Percentiles rank a stretch among this genome's conserved stretches.
Evolutionary conservation across 768 basidiomycete genomes (phyloP).

Genomic region (Lactarius evosmus): DNA sequence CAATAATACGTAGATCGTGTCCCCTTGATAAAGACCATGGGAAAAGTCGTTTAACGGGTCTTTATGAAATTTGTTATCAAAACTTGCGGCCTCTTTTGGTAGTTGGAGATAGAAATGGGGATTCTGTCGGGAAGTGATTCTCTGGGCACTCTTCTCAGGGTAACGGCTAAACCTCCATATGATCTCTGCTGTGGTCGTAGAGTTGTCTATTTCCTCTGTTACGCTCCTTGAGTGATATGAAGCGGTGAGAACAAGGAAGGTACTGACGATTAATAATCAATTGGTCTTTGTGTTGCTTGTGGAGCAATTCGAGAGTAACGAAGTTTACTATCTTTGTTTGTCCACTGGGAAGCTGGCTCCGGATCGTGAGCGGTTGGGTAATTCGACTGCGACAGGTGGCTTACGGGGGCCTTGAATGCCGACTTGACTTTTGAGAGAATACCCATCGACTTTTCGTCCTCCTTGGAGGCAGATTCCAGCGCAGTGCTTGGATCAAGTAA

Average conservation of each 20-base stretch:
- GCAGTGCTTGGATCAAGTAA: neutral
- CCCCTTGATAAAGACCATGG: neutral
- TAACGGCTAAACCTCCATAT: conserved; percentile 4
- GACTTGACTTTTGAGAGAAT: neutral
- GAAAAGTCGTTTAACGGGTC: neutral
- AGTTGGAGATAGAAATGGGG: neutral
- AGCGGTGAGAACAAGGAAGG: neutral
- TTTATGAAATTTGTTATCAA: neutral
- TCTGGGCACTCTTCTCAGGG: neutral
- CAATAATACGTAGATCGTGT: neutral
- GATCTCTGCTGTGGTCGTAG: neutral
- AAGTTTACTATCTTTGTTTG: neutral
- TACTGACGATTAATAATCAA: neutral
- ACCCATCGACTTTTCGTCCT: neutral
- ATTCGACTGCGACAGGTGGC: neutral
- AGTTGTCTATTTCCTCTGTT: neutral
- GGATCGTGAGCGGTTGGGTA: neutral
- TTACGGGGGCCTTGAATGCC: neutral
- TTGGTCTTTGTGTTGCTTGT: neutral
- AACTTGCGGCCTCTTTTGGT: neutral
- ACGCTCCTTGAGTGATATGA: neutral
- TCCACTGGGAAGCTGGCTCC: neutral
- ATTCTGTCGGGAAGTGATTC: neutral
- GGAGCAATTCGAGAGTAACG: neutral
- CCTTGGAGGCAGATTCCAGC: neutral